These are phyloP conservation scores for Trichoderma sp. DNA, from an alignment of 2,329 filamentous ascomycete species.

Conservation along the genomic window DNA sequence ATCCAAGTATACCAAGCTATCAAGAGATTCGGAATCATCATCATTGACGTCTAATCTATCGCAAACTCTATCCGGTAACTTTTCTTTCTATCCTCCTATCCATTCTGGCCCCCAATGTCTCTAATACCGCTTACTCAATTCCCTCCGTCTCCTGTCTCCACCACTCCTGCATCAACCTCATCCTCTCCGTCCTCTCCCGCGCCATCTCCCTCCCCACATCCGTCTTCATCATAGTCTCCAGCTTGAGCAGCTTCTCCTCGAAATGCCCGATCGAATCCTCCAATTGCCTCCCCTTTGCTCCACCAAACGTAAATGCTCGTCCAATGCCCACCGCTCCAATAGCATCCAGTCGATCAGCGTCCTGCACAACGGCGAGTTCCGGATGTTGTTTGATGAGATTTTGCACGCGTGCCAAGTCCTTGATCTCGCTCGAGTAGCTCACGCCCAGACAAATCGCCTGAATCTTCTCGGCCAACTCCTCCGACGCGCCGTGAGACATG, in stretches of 20 bases:
- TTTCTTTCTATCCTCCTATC: not conserved
- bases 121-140: not conserved
- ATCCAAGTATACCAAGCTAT: not conserved
- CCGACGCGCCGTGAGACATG: conserved; percentile 51
- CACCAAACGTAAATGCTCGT: conserved; percentile 62
- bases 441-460: conserved; percentile 73
- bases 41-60: not conserved
- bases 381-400: conserved; percentile 62
- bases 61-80: not conserved
- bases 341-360: conserved; percentile 88
- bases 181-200: conserved; percentile 49
- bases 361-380: conserved; percentile 72
- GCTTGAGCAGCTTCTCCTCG: conserved; percentile 66
- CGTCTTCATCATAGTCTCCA: conserved; percentile 66
- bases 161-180: conserved; percentile 55
- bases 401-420: conserved; percentile 58
- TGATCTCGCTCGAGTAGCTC: conserved; percentile 71
- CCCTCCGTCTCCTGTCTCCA: conserved; percentile 51
- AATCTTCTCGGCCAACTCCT: conserved; percentile 60
- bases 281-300: conserved; percentile 58
- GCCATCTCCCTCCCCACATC: conserved; percentile 52
- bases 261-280: conserved; percentile 70
- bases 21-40: not conserved
- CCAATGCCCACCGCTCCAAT: conserved; percentile 84
- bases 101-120: too few relatives aligned